Evolutionary conservation across 257 asterid genomes (phyloP), one percentile per base, ranked within the genome.

Genomic region (Petunia secreta): DNA sequence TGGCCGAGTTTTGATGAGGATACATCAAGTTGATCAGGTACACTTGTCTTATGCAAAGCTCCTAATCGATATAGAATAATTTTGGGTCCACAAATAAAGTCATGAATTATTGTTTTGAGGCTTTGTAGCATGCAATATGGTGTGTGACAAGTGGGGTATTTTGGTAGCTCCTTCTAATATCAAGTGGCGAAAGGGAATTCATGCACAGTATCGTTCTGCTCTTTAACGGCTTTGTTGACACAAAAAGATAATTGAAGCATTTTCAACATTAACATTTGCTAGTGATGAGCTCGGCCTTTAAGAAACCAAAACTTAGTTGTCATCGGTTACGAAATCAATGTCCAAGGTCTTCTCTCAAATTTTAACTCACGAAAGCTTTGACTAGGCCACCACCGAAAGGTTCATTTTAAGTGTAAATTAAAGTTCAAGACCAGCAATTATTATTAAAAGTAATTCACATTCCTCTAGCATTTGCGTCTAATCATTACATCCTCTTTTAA

Each of bases 251-350:
- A 25, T 4, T 46, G 43, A 46, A 9, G 9, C 39, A 68, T n/a
- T 41, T 3, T 41, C 53, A 66, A 52, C 57, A 52, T 52, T 10
- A 52, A 10, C 2, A 1, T 52, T 52, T 52, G 57, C 4, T 52
- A 9, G 15, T 52, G 57, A 52, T 25, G 25, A 25, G 25, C 2
- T 52, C 11, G 57, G 15, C 15, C 1, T 52, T 52, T 52, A 52
- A 52, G 57, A 46, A 16, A 54, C 59, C 77, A 71, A 48, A 25
- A 71, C 60, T 25, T 71, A 48, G 43, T 34, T 25, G 77, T 71
- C 39, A 48, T 71, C 43, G 2, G 8, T 34, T 34, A 71, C 34
- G 3, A 25, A 25, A 34, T 71, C 60, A 71, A 71, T 71, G 25
- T 10, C 59, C 53, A 9, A 9, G 2, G 59, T 11, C 44, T 71